Evolutionary conservation across 2,329 filamentous ascomycete species (phyloP).

Genomic region (Xylariaceae sp.): DNA sequence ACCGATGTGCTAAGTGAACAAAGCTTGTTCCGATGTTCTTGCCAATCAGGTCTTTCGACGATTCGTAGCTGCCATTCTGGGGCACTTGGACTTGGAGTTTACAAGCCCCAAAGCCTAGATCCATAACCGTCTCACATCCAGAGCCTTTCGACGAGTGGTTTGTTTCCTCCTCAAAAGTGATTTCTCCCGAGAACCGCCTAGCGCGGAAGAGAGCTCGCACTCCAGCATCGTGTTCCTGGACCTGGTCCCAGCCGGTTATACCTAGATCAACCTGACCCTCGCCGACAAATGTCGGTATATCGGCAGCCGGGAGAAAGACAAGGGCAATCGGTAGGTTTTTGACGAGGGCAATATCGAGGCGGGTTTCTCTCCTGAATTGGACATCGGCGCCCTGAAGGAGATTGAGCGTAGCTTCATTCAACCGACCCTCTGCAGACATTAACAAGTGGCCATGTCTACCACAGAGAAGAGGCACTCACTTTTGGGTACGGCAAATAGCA

Average conservation of each 20-base stretch:
- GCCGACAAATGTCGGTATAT: conserved; percentile 96
- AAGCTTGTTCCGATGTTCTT: conserved; percentile 97
- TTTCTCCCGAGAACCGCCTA: conserved; percentile 44
- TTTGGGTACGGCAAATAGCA: conserved; percentile 97
- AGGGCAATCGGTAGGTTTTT: conserved; percentile 95
- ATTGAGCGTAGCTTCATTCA: conserved; percentile 83
- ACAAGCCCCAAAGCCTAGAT: conserved; percentile 86
- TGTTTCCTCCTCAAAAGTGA: conserved; percentile 40
- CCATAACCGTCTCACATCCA: conserved; percentile 80
- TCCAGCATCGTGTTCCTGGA: conserved; percentile 79
- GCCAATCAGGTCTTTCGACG: conserved; percentile 75
- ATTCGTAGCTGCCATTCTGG: conserved; percentile 68
- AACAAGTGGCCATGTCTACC: conserved; percentile 19
- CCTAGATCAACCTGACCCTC: conserved; percentile 91
- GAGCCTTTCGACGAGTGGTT: conserved; percentile 44
- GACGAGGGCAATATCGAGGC: conserved; percentile 94
- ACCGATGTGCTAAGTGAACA: conserved; percentile 74
- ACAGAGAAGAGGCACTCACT: conserved; percentile 56
- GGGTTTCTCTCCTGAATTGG: conserved; percentile 90
- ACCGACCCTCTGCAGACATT: conserved; percentile 70
- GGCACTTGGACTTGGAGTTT: conserved; percentile 97
- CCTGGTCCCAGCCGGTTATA: conserved; percentile 91
- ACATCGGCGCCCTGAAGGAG: conserved; percentile 92
- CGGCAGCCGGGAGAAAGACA: conserved; percentile 92
- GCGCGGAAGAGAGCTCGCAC: conserved; percentile 47